Conservation (phyloP, 169 alveolate species). For the Plasmodium adleri region DNA sequence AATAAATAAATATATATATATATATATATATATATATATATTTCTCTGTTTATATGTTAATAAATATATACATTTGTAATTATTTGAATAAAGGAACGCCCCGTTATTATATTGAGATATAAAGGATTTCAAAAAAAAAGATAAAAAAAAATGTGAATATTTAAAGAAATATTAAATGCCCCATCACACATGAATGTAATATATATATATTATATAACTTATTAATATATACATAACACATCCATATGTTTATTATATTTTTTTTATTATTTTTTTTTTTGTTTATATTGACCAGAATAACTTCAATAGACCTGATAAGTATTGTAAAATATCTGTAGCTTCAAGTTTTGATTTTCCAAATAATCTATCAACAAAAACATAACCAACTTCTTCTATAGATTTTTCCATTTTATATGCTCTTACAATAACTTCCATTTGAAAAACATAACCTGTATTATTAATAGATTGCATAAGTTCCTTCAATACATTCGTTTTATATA, state of each 20-base stretch:
- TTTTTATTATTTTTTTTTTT: neutral
- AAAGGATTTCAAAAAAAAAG: constrained; percentile 53
- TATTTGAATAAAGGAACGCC: constrained; percentile 20
- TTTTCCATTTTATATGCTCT: constrained; percentile 92
- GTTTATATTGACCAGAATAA: constrained; percentile 88
- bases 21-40: neutral
- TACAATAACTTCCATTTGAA: constrained; percentile 97
- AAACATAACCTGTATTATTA: constrained; percentile 92
- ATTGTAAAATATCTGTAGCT: constrained; percentile 92
- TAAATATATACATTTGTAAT: neutral
- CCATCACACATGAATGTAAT: too few relatives aligned
- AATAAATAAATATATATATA: neutral
- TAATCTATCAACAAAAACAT: constrained; percentile 96
- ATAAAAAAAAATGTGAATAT: constrained; percentile 6
- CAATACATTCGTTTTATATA: constrained; percentile 92
- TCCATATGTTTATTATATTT: too few relatives aligned
- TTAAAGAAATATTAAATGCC: neutral
- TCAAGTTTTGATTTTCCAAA: constrained; percentile 97
- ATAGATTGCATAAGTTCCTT: constrained; percentile 81
- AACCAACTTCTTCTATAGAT: constrained; percentile 96
- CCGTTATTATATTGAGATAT: constrained; percentile 45
- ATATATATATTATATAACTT: too few relatives aligned
- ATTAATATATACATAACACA: too few relatives aligned
- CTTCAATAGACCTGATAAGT: constrained; percentile 91
- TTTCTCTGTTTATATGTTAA: neutral